Conservation (phyloP, 169 alveolate species). For the Cryptosporidium baileyi region DNA sequence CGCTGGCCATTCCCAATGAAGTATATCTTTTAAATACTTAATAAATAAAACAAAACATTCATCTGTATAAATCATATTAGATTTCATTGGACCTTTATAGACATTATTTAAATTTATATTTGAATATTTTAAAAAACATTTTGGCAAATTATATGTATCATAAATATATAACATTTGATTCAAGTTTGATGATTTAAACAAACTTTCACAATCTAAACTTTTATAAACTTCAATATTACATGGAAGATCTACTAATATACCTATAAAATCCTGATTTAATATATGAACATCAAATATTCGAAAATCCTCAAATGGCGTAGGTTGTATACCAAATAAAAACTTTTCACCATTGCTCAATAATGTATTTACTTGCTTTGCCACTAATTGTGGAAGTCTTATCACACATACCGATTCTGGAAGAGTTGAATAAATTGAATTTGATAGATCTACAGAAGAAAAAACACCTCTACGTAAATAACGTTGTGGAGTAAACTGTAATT, state of each 20-base stretch:
- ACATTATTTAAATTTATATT: neutral
- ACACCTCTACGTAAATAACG: constrained; percentile 57
- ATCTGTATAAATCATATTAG: constrained; percentile 44
- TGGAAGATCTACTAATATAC: constrained; percentile 84
- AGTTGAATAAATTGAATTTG: constrained; percentile 10
- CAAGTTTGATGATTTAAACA: constrained; percentile 79
- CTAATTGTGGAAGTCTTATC: constrained; percentile 65
- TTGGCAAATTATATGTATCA: constrained; percentile 60
- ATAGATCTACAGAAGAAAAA: constrained; percentile 61
- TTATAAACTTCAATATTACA: constrained; percentile 84
- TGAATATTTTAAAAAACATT: neutral
- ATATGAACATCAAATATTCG: constrained; percentile 71
- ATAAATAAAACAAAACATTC: constrained; percentile 19
- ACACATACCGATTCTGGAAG: constrained; percentile 72
- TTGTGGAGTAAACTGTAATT: constrained; percentile 39
- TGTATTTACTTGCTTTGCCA: constrained; percentile 69
- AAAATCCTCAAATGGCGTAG: constrained; percentile 75
- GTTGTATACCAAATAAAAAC: constrained; percentile 71
- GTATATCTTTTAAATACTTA: constrained; percentile 71
- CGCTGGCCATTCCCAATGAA: constrained; percentile 87
- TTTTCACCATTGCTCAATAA: constrained; percentile 58
- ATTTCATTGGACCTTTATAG: constrained; percentile 23
- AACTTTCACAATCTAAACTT: constrained; percentile 81
- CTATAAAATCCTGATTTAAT: constrained; percentile 71
- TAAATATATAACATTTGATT: constrained; percentile 75